Percentiles rank a stretch among this genome's conserved stretches.
Conservation (phyloP, 2,329 filamentous ascomycete species). For the Diaporthe sp. region DNA sequence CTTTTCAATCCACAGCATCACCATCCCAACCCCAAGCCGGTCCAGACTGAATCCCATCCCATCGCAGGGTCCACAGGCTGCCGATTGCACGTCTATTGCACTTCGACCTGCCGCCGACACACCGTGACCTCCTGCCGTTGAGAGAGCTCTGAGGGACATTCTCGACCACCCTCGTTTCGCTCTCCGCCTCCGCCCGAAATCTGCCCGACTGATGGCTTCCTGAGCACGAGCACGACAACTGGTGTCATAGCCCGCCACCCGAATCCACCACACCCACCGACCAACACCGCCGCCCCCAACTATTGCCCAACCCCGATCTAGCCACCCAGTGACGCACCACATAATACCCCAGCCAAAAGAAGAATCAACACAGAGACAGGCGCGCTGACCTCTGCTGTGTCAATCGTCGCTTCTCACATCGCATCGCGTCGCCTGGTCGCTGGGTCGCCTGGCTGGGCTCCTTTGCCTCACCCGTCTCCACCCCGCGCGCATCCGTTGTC, state of each 20-base stretch:
- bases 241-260: conserved; percentile 35
- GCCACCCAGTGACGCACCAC: conserved; percentile 32
- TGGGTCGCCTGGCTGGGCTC: conserved; percentile 26
- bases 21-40: conserved; percentile 26
- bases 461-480: conserved; percentile 32
- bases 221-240: conserved; percentile 33
- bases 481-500: conserved; percentile 51
- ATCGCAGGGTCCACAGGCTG: conserved; percentile 26
- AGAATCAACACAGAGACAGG: neutral
- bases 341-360: conserved; percentile 10
- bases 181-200: conserved; percentile 23
- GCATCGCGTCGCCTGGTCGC: conserved; percentile 37
- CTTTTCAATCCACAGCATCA: conserved; percentile 36
- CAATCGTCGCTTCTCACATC: conserved; percentile 18
- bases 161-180: conserved; percentile 13
- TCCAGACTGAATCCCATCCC: conserved; percentile 24
- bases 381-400: conserved; percentile 26
- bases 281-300: conserved; percentile 21
- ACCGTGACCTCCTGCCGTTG: neutral
- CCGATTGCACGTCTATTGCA: conserved; percentile 6
- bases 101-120: conserved; percentile 2
- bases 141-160: conserved; percentile 17
- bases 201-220: conserved; percentile 37
- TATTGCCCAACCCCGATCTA: conserved; percentile 19
- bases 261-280: conserved; percentile 23